Evolutionary conservation across 345 rosid genomes (phyloP).

Genomic region (Tarenaya hassleriana): DNA sequence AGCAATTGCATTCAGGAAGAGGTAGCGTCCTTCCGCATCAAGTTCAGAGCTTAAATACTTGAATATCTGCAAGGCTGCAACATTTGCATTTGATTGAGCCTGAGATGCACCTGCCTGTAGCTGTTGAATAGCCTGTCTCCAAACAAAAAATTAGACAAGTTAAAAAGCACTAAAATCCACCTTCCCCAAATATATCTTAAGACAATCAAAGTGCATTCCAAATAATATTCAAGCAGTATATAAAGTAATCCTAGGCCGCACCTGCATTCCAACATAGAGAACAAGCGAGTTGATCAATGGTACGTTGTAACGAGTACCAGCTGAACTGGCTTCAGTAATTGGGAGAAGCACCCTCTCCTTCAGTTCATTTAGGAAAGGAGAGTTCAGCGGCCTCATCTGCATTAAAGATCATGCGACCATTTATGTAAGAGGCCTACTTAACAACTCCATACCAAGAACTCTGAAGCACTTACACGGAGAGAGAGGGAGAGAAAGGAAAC

Average conservation of each 20-base stretch:
- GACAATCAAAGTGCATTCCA: too few species aligned
- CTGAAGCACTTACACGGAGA: too few species aligned
- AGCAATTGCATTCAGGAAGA: constrained; percentile 86
- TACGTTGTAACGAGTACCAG: constrained; percentile 86
- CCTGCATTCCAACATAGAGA: constrained; percentile 99
- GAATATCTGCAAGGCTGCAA: constrained; percentile 86
- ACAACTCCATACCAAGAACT: too few species aligned
- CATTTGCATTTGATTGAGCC: constrained; percentile 51
- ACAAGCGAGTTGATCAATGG: constrained; percentile 94
- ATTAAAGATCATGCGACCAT: constrained; percentile 3
- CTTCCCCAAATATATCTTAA: too few species aligned
- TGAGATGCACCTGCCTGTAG: constrained; percentile 65
- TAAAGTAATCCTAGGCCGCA: too few species aligned
- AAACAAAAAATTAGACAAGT: too few species aligned
- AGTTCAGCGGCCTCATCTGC: constrained; percentile 72
- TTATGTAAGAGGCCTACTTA: background rate
- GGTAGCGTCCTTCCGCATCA: constrained; percentile 98
- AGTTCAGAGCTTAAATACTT: constrained; percentile 67
- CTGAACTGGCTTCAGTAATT: constrained; percentile 64
- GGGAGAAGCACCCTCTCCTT: constrained; percentile 76
- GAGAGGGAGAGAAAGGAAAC: too few species aligned
- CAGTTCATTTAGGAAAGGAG: constrained; percentile 66
- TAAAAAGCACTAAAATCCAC: too few species aligned
- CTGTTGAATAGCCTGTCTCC: constrained; percentile 54
- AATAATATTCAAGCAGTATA: too few species aligned